Evolutionary conservation across 225 moss, liverwort and hornwort species (phyloP).

Genomic region (Physcomitrium patens): DNA sequence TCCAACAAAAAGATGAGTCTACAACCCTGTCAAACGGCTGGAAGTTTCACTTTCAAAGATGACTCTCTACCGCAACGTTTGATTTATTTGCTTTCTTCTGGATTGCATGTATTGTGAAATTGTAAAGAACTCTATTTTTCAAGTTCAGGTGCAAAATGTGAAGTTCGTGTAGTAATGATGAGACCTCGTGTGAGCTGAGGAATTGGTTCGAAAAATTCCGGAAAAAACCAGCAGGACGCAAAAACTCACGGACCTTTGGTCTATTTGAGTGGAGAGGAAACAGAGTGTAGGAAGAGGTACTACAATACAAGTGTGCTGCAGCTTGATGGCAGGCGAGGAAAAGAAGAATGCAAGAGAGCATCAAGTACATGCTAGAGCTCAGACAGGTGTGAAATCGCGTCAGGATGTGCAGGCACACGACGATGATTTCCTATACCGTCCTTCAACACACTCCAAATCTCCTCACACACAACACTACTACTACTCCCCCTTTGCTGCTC

Average conservation of each 20-base stretch:
- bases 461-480: conserved; percentile 21
- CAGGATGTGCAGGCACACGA: not conserved
- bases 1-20: not conserved
- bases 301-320: conserved; percentile 20
- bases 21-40: not conserved
- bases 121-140: conserved; percentile 16
- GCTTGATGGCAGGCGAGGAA: conserved; percentile 17
- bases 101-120: not conserved
- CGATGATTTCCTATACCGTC: conserved; percentile 22
- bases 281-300: conserved; percentile 21
- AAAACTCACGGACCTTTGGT: conserved; percentile 23
- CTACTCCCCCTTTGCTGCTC: not conserved
- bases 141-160: conserved; percentile 25
- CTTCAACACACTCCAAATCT: not conserved
- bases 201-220: conserved; percentile 32
- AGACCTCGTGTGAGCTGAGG: conserved; percentile 28
- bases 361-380: conserved; percentile 25
- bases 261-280: conserved; percentile 16
- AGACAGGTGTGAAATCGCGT: conserved; percentile 23
- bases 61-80: conserved; percentile 8
- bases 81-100: not conserved
- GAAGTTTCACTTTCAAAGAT: not conserved
- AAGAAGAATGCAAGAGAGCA: conserved; percentile 26
- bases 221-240: conserved; percentile 5
- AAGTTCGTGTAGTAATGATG: conserved; percentile 23